phyloP scores from a whole-genome alignment of 176 grass and related monocot genomes.

The Ensete glaucum region DNA sequence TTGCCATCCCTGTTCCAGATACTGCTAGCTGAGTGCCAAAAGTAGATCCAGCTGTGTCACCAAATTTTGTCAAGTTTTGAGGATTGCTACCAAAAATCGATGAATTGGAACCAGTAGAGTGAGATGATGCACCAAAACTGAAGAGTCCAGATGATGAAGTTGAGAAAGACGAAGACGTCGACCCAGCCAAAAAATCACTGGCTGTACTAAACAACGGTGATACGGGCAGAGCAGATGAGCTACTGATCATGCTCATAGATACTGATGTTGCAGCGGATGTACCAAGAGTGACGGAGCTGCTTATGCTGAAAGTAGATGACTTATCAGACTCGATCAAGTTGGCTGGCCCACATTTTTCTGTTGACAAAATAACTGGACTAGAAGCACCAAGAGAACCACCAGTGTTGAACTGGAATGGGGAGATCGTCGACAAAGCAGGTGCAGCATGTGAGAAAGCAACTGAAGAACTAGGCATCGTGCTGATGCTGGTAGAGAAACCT shows the following conservation, averaged over 20 bases:
- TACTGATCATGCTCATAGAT: background rate
- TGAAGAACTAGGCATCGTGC: background rate
- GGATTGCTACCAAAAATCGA: conserved; percentile 1
- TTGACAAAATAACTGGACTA: background rate
- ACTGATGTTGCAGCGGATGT: conserved; percentile 1
- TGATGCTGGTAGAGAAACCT: conserved; percentile 4
- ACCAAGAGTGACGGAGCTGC: background rate
- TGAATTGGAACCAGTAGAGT: background rate
- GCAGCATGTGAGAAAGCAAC: background rate
- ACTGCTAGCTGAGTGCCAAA: background rate
- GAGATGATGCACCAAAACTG: conserved; percentile 10
- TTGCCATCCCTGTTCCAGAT: too few species aligned
- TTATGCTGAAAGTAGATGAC: background rate
- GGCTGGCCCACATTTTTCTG: background rate
- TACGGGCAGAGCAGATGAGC: background rate
- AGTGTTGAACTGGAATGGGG: conserved; percentile 7
- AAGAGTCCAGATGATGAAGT: conserved; percentile 1
- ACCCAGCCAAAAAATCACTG: background rate
- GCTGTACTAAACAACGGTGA: conserved; percentile 1
- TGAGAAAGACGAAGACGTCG: background rate
- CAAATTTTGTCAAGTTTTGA: background rate
- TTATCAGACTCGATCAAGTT: background rate
- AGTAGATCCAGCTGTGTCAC: background rate
- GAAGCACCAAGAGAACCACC: background rate
- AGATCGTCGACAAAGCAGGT: background rate